Percentiles rank a stretch among this genome's conserved stretches.
phyloP scores from a whole-genome alignment of 495 filamentous ascomycete genomes.

The Astrocystis sublimbata region DNA sequence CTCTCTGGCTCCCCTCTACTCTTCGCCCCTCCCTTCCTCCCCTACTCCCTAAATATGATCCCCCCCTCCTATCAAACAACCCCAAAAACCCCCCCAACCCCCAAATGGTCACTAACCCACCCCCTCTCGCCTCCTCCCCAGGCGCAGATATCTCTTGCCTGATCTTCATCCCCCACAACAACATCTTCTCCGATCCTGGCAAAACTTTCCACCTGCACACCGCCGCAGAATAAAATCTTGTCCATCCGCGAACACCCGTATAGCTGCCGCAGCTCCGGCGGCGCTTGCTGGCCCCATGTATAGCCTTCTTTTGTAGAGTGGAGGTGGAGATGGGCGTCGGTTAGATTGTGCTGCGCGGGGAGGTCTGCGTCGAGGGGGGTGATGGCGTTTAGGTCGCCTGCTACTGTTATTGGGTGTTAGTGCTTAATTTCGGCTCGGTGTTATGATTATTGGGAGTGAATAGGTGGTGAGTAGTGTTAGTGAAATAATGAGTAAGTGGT shows the following conservation, averaged over 20 bases:
- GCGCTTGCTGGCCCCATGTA: constrained; percentile 59
- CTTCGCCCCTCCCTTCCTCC: no score
- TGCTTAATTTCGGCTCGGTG: no score
- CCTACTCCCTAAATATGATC: no score
- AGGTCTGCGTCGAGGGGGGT: constrained; percentile 55
- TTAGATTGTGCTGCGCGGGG: constrained; percentile 49
- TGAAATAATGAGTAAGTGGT: no score
- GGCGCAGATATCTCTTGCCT: constrained; percentile 21
- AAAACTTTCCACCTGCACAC: constrained; percentile 21
- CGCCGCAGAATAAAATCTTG: constrained; percentile 44
- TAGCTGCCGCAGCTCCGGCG: constrained; percentile 27
- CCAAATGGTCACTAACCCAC: constrained; percentile 56
- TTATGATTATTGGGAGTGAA: no score
- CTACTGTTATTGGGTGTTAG: constrained; percentile 18
- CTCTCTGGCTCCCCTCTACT: no score
- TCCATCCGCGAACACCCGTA: constrained; percentile 55
- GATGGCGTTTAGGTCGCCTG: constrained; percentile 60
- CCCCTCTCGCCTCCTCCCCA: constrained; percentile 30
- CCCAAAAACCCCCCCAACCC: constrained; percentile 22
- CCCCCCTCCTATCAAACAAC: no score
- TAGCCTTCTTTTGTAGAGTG: constrained; percentile 54
- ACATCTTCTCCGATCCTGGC: constrained; percentile 43
- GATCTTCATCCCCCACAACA: constrained; percentile 15
- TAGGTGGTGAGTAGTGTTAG: not conserved
- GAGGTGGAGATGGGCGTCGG: no score